Evolutionary conservation across 306 rosid species (phyloP).

Genomic region (Vigna mungo): DNA sequence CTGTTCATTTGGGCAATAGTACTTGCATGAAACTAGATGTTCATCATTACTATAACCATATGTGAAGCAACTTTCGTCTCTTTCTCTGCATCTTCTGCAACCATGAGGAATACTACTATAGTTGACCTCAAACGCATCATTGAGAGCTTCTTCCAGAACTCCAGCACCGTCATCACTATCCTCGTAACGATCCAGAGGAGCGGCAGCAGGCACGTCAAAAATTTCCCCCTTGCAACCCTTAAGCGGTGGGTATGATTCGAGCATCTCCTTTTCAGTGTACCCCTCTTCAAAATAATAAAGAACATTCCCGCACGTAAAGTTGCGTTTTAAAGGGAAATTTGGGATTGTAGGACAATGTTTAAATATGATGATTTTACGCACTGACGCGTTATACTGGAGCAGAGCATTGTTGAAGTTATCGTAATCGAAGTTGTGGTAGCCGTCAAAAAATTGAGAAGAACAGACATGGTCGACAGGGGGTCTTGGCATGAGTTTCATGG

Average conservation of each 20-base stretch:
- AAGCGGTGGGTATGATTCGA: too few relatives aligned
- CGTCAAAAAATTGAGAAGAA: not conserved
- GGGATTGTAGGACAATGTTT: too few relatives aligned
- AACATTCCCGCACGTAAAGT: not conserved
- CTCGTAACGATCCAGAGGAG: not conserved
- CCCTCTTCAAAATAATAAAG: too few relatives aligned
- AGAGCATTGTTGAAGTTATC: not conserved
- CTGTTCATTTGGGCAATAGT: not conserved
- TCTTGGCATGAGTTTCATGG: conserved; percentile 4
- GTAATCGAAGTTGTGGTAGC: too few relatives aligned
- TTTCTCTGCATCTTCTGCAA: not conserved
- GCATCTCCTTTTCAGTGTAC: too few relatives aligned
- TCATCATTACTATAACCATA: not conserved
- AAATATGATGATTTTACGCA: not conserved
- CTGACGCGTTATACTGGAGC: not conserved
- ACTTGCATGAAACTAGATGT: not conserved
- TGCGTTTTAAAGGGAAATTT: too few relatives aligned
- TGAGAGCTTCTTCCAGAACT: not conserved
- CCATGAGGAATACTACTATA: not conserved
- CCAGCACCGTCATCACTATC: not conserved
- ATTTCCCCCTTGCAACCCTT: not conserved
- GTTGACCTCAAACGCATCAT: not conserved
- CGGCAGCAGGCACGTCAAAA: not conserved
- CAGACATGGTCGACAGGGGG: conserved; percentile 22
- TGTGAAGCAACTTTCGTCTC: not conserved